Conservation (phyloP, 176 grass and related monocot genomes). For the Triticum monococcum region DNA sequence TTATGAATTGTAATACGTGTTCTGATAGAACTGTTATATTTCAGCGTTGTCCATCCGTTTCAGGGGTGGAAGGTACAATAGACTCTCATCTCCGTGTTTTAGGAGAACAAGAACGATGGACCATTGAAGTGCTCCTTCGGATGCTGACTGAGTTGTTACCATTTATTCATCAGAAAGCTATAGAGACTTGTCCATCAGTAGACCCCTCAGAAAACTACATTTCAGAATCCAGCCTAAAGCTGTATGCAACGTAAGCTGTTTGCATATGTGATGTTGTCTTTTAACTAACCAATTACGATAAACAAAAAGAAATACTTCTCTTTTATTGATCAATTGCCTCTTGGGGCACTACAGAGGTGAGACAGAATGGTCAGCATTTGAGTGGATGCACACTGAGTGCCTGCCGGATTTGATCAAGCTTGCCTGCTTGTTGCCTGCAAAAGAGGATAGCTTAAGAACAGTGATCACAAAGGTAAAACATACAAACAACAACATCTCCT, state of each 20-base stretch:
- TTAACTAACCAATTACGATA: conserved; percentile 20
- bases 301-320: conserved; percentile 6
- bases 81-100: conserved; percentile 85
- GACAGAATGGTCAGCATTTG: conserved; percentile 81
- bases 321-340: conserved; percentile 23
- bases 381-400: conserved; percentile 97
- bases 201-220: conserved; percentile 57
- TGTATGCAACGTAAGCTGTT: conserved; percentile 69
- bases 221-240: conserved; percentile 64
- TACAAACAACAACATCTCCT: conserved; percentile 20
- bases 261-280: background rate
- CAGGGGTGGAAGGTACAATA: conserved; percentile 87
- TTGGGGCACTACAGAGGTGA: conserved; percentile 56
- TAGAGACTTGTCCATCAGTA: conserved; percentile 59
- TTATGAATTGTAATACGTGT: conserved; percentile 9
- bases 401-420: conserved; percentile 91
- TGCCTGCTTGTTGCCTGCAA: conserved; percentile 73
- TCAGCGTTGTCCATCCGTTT: conserved; percentile 91
- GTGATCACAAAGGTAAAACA: conserved; percentile 73
- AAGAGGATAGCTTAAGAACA: conserved; percentile 87
- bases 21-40: conserved; percentile 39
- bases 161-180: conserved; percentile 75
- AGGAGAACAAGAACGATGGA: conserved; percentile 90
- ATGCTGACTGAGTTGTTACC: conserved; percentile 82
- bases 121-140: conserved; percentile 84